Evolutionary conservation across 345 rosid species (phyloP), one percentile per base, ranked within the genome.

Genomic region (Boechera retrofracta): DNA sequence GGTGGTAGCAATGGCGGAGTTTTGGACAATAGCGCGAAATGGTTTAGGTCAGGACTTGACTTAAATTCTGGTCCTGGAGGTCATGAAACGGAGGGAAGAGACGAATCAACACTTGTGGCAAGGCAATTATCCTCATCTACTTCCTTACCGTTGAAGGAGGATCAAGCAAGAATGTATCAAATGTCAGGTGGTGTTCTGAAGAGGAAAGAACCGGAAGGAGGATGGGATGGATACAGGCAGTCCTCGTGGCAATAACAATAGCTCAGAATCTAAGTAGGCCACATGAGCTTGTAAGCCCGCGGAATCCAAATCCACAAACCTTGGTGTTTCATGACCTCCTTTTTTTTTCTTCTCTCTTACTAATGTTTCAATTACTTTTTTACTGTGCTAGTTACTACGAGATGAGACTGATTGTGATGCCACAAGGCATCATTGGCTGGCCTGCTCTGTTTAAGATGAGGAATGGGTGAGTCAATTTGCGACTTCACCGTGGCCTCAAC

Each of bases 161-260:
- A 91, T 65, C 92, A 86, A 73, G 79, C 88, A 62, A 87, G 93
- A 83, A 85, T 89, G 80, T 94, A 83, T 83, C 96, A 90, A 57
- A 69, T 85, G 68, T 64, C 88, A 7, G 85, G 89, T 56, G 86
- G 93, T n/a, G 35, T 78, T 54, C 76, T 85, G 41, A 95, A 87
- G 86, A 91, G 94, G 78, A 95, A 89, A 74, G 98, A 91, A 61
- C 96, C 96, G 4, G 98, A 91, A 6, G 97, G 94, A 10, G 91
- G 98, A 41, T 87, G 96, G 97, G 98, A 93, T 69, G 87, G 89
- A 44, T 88, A 87, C 81, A 89, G 79, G 83, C 96, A 88, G 31
- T 62, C 89, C 32, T 80, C 96, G 42, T 91, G 98, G 97, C 91
- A 87, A 78, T 86, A 89, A 85, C 47, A 48, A 5, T 49, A 52